Conservation (phyloP, 2,329 filamentous ascomycete genomes). For the Trichoderma lentiforme region DNA sequence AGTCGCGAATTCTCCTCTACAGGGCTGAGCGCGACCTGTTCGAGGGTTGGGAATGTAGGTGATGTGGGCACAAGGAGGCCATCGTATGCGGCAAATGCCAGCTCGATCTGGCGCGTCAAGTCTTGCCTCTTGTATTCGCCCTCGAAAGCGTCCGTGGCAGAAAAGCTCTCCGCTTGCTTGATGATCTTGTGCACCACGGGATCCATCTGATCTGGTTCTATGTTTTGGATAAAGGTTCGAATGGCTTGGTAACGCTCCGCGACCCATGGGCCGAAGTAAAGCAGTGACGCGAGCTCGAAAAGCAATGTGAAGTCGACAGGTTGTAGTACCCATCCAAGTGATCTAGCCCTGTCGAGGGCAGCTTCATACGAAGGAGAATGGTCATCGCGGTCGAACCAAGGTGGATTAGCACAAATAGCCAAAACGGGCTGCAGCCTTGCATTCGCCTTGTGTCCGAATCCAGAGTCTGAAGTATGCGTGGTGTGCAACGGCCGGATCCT, state of each 20-base stretch:
- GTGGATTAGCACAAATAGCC: background rate
- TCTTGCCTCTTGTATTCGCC: background rate
- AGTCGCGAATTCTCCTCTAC: background rate
- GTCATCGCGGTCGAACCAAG: background rate
- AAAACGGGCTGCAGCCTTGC: background rate
- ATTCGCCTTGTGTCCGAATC: background rate
- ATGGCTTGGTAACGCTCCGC: background rate
- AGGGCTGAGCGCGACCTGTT: background rate
- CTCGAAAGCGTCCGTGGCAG: background rate
- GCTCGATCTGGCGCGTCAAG: background rate
- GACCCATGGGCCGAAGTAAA: background rate
- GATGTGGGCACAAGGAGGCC: background rate
- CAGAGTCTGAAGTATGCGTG: background rate
- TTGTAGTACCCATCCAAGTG: background rate
- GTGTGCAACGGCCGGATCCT: background rate
- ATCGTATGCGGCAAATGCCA: background rate
- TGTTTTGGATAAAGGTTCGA: background rate
- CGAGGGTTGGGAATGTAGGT: background rate
- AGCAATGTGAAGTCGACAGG: background rate
- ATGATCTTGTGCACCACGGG: background rate
- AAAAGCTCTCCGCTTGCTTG: background rate
- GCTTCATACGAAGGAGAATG: background rate
- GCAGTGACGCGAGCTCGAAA: background rate
- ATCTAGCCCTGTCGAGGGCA: background rate
- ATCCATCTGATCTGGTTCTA: background rate